Conservation (phyloP, 2,329 filamentous ascomycete genomes). For the Cladophialophora yegresii region DNA sequence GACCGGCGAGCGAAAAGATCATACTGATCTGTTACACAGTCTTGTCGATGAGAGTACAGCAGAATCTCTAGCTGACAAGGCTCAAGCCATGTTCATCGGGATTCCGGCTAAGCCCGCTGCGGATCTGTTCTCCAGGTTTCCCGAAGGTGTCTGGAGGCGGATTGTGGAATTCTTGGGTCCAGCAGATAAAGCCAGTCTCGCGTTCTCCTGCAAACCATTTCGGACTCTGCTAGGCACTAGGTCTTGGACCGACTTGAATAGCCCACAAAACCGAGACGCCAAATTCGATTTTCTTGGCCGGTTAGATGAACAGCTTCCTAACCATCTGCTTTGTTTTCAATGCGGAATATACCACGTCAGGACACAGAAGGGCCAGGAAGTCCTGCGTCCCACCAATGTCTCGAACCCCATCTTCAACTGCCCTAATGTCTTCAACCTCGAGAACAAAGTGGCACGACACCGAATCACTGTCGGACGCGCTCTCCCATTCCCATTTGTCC, state of each 20-base stretch:
- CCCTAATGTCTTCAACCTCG: constrained; percentile 55
- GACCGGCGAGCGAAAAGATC: constrained; percentile 36
- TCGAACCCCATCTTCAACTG: constrained; percentile 61
- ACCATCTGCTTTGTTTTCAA: constrained; percentile 61
- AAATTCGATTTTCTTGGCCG: constrained; percentile 55
- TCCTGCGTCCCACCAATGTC: constrained; percentile 55
- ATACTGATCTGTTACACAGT: constrained; percentile 37
- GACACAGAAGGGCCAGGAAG: constrained; percentile 56
- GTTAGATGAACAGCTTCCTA: constrained; percentile 56
- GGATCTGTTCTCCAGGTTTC: constrained; percentile 48
- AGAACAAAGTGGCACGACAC: constrained; percentile 52
- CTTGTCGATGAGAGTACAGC: constrained; percentile 30
- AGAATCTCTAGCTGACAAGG: constrained; percentile 25
- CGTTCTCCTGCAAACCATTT: constrained; percentile 53
- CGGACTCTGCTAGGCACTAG: constrained; percentile 46
- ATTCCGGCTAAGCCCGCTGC: constrained; percentile 23
- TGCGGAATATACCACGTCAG: constrained; percentile 60
- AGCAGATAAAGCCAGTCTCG: constrained; percentile 53
- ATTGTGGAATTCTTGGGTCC: constrained; percentile 49
- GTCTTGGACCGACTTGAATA: constrained; percentile 41
- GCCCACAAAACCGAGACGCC: constrained; percentile 49
- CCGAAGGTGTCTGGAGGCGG: constrained; percentile 50
- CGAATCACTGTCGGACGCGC: constrained; percentile 57
- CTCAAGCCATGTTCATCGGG: constrained; percentile 16
- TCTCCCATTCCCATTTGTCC: constrained; percentile 61